Evolutionary conservation across 805 yeast species (phyloP).

Genomic region (Kodamaea kakaduensis): DNA sequence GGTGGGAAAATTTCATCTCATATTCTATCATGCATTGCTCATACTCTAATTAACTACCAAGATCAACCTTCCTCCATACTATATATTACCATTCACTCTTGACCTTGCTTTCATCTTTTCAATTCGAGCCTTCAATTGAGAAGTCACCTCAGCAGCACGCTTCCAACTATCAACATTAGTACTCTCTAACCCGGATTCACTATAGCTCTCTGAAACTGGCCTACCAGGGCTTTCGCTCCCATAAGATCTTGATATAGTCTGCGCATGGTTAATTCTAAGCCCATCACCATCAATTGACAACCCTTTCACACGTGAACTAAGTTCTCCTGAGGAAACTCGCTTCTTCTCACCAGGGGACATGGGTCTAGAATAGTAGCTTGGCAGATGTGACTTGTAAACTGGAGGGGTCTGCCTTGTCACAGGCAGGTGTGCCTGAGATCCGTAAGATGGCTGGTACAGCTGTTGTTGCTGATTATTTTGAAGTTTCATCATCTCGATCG

Average conservation of each 20-base stretch:
- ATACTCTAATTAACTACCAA: conserved; percentile 4
- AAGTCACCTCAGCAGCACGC: conserved; percentile 86
- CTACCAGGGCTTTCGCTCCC: conserved; percentile 21
- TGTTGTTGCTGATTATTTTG: conserved; percentile 24
- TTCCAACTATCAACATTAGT: conserved; percentile 70
- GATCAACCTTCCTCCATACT: no score
- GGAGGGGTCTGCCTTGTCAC: background rate
- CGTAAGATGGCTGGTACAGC: background rate
- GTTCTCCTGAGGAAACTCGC: conserved; percentile 31
- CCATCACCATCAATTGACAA: conserved; percentile 25
- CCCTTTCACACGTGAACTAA: conserved; percentile 39
- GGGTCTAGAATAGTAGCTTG: background rate
- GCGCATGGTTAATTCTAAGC: conserved; percentile 8
- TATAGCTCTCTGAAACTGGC: conserved; percentile 10
- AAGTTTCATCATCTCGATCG: conserved; percentile 24
- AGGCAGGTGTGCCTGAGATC: conserved; percentile 1
- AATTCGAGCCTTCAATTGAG: conserved; percentile 78
- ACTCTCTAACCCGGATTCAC: conserved; percentile 33
- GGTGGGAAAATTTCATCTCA: background rate
- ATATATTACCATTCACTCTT: conserved; percentile 12
- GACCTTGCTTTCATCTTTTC: conserved; percentile 80
- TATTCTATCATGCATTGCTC: no score
- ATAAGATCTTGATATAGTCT: conserved; percentile 16
- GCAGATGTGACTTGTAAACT: conserved; percentile 5
- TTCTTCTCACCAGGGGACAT: conserved; percentile 12